These are phyloP conservation scores for Crucibulum laeve DNA, from an alignment of 768 basidiomycete genomes.

Conservation along the genomic window DNA sequence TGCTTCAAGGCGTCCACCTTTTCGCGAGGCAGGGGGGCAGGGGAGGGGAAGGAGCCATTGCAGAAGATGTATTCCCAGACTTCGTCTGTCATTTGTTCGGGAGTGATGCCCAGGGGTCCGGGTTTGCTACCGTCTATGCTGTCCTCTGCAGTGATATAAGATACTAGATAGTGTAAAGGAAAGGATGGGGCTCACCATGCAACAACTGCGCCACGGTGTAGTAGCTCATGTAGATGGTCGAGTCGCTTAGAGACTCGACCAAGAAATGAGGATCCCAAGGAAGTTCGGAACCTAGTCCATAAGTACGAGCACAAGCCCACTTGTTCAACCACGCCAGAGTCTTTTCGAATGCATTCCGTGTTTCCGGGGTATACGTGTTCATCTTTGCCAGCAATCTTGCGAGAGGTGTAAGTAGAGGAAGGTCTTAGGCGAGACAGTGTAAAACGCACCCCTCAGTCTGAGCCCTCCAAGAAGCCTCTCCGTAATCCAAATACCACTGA, in stretches of 20 bases:
- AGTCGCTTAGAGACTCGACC: constrained; percentile 95
- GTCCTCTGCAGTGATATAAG: constrained; percentile 35
- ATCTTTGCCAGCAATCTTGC: constrained; percentile 73
- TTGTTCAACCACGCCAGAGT: constrained; percentile 94
- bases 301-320: constrained; percentile 99
- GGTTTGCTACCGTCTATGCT: constrained; percentile 74
- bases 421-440: neutral
- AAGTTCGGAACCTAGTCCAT: constrained; percentile 90
- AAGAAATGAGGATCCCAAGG: constrained; percentile 98
- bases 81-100: constrained; percentile 96
- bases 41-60: constrained; percentile 68
- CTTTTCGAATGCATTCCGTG: constrained; percentile 86
- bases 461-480: constrained; percentile 84
- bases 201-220: constrained; percentile 92
- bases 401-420: neutral
- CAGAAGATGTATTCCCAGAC: constrained; percentile 94
- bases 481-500: constrained; percentile 99
- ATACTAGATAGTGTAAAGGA: neutral
- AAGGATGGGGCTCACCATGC: constrained; percentile 57
- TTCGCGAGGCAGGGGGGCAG: constrained; percentile 62
- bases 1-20: constrained; percentile 83
- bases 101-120: constrained; percentile 80
- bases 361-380: constrained; percentile 91
- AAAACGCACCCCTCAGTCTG: constrained; percentile 72
- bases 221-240: constrained; percentile 98